These are phyloP conservation scores for Neophaeococcomyces aloes DNA, from an alignment of 2,329 filamentous ascomycete species.

Conservation along the genomic window DNA sequence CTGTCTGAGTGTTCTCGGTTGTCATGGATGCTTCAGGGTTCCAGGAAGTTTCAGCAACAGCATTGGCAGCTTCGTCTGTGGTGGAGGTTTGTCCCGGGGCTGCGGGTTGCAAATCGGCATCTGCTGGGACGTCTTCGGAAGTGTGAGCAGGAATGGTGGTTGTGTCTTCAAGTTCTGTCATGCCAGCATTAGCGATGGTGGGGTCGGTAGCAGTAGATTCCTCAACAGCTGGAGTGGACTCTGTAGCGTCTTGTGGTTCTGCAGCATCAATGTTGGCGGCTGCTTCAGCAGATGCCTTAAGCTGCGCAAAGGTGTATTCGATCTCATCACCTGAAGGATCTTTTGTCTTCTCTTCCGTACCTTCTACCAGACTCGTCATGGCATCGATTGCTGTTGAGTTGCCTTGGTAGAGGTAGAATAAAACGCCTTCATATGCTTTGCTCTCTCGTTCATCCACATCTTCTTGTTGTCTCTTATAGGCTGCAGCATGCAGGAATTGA, in stretches of 20 bases:
- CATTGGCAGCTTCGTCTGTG: conserved; percentile 32
- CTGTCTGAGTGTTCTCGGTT: conserved; percentile 46
- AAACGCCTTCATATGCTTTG: conserved; percentile 53
- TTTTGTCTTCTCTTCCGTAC: conserved; percentile 46
- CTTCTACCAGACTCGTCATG: conserved; percentile 51
- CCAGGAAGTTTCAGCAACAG: conserved; percentile 44
- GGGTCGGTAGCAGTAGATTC: conserved; percentile 45
- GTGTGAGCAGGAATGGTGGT: conserved; percentile 47
- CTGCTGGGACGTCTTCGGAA: conserved; percentile 33
- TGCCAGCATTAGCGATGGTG: conserved; percentile 49
- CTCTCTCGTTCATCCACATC: conserved; percentile 49
- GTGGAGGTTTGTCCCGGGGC: conserved; percentile 33
- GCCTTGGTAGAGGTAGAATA: conserved; percentile 54
- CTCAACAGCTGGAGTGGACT: conserved; percentile 32
- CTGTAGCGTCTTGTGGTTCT: conserved; percentile 37
- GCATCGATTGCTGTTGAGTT: conserved; percentile 48
- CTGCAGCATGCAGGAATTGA: conserved; percentile 53
- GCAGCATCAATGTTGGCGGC: conserved; percentile 28
- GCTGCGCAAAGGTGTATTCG: conserved; percentile 44
- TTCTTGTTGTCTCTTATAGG: conserved; percentile 48
- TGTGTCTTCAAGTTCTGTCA: conserved; percentile 49
- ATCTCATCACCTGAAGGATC: conserved; percentile 46
- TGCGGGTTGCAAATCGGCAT: conserved; percentile 20
- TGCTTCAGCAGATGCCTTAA: conserved; percentile 41
- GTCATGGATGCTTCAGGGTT: conserved; percentile 41